Evolutionary conservation across 495 filamentous ascomycete genomes (phyloP).

Genomic region (Xylaria flabelliformis): DNA sequence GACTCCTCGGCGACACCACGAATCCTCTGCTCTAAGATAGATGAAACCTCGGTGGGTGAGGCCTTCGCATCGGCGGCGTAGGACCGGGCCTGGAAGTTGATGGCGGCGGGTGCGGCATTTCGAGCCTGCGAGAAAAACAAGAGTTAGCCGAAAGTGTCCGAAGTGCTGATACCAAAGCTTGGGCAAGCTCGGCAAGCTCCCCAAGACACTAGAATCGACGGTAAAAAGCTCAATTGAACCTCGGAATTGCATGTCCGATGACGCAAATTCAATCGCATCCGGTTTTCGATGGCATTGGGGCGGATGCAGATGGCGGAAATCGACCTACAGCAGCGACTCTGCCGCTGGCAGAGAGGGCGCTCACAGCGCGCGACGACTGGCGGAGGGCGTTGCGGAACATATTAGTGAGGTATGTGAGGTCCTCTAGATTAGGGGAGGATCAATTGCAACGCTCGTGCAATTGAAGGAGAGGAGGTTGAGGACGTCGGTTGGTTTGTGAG

Average conservation of each 20-base stretch:
- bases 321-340: slow-evolving; percentile 91
- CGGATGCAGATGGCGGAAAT: slow-evolving; percentile 45
- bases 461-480: slow-evolving; percentile 57
- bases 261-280: slow-evolving; percentile 44
- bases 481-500: slow-evolving; percentile 37
- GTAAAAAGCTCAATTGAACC: slow-evolving; percentile 58
- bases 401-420: slow-evolving; percentile 49
- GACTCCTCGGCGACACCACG: slow-evolving; percentile 97
- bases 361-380: slow-evolving; percentile 91
- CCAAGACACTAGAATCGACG: slow-evolving; percentile 29
- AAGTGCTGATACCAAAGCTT: slow-evolving; percentile 36
- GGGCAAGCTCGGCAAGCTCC: slow-evolving; percentile 47
- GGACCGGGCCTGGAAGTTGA: slow-evolving; percentile 81
- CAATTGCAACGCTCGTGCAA: slow-evolving; percentile 60
- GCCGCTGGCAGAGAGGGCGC: slow-evolving; percentile 87
- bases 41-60: slow-evolving; percentile 95
- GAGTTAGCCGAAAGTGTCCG: slow-evolving; percentile 57
- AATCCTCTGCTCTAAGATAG: slow-evolving; percentile 98
- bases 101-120: slow-evolving; percentile 78
- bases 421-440: slow-evolving; percentile 44
- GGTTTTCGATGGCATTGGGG: slow-evolving; percentile 47
- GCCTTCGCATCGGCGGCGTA: slow-evolving; percentile 96
- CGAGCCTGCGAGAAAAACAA: slow-evolving; percentile 69
- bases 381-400: slow-evolving; percentile 99
- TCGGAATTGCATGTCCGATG: slow-evolving; percentile 32